Evolutionary conservation across 306 rosid species (phyloP).

Genomic region (Cucurbita moschata): DNA sequence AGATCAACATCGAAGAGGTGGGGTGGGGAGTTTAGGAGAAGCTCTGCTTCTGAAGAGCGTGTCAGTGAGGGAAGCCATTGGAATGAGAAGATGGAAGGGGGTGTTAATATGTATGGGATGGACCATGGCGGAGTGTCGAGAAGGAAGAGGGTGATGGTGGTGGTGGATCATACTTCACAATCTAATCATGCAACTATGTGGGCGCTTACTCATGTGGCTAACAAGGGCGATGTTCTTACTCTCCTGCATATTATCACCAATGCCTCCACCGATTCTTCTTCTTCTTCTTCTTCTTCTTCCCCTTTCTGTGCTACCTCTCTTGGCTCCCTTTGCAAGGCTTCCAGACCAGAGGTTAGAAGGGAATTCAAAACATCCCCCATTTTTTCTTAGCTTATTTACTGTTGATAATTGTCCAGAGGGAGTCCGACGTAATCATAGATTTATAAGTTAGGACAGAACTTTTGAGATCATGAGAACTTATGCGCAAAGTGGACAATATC

Average conservation of each 20-base stretch:
- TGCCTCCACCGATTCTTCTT: slow-evolving; percentile 9
- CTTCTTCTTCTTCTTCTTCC: slow-evolving; percentile 5
- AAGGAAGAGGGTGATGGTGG: slow-evolving; percentile 87
- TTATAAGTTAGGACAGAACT: too few species aligned
- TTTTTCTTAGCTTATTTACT: not conserved
- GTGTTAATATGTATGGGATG: slow-evolving; percentile 38
- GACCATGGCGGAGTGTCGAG: slow-evolving; percentile 26
- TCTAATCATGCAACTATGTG: slow-evolving; percentile 87
- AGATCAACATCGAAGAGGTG: slow-evolving; percentile 21
- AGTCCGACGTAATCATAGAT: too few species aligned
- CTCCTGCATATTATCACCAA: slow-evolving; percentile 57
- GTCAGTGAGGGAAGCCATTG: not conserved
- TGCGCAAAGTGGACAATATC: too few species aligned
- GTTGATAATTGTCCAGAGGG: too few species aligned
- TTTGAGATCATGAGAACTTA: too few species aligned
- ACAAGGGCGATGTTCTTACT: slow-evolving; percentile 72
- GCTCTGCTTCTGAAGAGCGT: slow-evolving; percentile 11
- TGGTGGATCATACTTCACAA: slow-evolving; percentile 58
- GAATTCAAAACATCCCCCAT: not conserved
- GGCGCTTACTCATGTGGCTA: slow-evolving; percentile 77
- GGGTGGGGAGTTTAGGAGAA: slow-evolving; percentile 25
- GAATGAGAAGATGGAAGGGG: slow-evolving; percentile 31
- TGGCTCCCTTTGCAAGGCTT: slow-evolving; percentile 71
- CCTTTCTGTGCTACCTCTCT: slow-evolving; percentile 47
- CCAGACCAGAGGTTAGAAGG: slow-evolving; percentile 60